Base-by-base conservation (phyloP, 1,284 basidiomycete species). In the Naganishia sp. region DNA sequence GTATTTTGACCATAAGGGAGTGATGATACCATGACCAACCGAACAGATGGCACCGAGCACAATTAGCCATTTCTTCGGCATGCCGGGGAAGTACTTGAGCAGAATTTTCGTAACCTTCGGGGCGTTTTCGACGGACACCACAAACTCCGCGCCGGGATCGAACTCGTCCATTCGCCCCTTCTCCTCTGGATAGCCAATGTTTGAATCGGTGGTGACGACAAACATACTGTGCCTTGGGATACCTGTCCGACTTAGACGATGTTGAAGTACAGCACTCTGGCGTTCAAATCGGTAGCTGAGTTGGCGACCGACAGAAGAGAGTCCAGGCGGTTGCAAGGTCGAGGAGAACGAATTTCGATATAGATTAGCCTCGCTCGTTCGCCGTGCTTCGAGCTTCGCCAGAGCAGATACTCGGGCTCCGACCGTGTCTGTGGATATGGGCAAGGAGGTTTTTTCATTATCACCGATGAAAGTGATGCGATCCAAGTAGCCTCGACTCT, bases 1-100 rank as follows among this genome's bases (percentile, higher is more conserved):
- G 70, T 93, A 84, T 81, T 85, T 92, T 0, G 94, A 94, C 83
- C 98, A 99, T 51, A 95, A 72, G 0, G 95, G 95, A 0, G 92
- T 95, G 81, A 90, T 86, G 0, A 88, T 84, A 28, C 94, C 94
- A 68, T 87, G 88, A 41, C 85, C 77, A 41, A 93, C 70, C 63
- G 87, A 87, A 41, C 85, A 75, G 65, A 86, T 1, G 18, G 94
- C 79, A 6, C 92, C 94, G 54, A 90, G 46, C 69, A 86, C 68
- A 64, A 96, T 76, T 25, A 90, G 67, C 1, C 82, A 81, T 74
- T 95, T 96, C 74, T 84, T 79, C 0, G 93, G 92, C 18, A 96
- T 81, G 0, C 86, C 87, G 0, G 88, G 88, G 75, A 87, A 89
- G 70, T 89, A 84, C 6, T 81, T 81, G 47, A 82, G 82, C 32